Base-by-base conservation (phyloP, 371 early-diverging fungal species). In the Circinella minor region DNA sequence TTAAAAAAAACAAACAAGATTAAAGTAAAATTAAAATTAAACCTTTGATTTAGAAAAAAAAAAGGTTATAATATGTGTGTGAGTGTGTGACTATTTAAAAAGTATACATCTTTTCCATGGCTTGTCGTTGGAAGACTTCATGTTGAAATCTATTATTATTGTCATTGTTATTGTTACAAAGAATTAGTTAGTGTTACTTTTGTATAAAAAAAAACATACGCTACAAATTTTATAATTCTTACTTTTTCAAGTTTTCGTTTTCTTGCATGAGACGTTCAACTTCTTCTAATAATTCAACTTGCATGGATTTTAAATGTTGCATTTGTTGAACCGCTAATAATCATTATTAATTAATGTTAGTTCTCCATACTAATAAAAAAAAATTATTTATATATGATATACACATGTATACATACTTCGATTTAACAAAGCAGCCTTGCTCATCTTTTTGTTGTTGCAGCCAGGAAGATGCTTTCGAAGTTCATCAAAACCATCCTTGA, bases 361-460 rank as follows among this genome's bases (percentile, higher is more conserved):
- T 47, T 9, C 11, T 47, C 47, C 9, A 47, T 47, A 15, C 9
- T 47, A 47, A 1, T 15, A 47, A 15, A 47, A 11, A 11, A 11
- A 47, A 1, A 15, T 3, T 47, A 47, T 47, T 11, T 47, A 47
- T 47, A 15, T 47, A 11, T 15, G 11, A 51, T n/a, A 51, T n/a
- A n/a, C 6, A 43, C 3, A 43, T n/a, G 8, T 3, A 51, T 51
- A 65, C 81, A 67, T 79, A 85, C 85, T 84, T 79, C 84, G 75
- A 36, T 78, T 81, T 55, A 87, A 74, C 47, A 87, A 69, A 48
- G 83, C 78, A 49, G 87, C 87, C 68, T 87, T 87, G 65, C 84
- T 83, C 81, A 87, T 84, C 69, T 87, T 86, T 67, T 86, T 85
- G 68, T 83, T 84, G 61, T 78, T 78, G 54, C 83, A 83, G 18